Percentiles rank a stretch among this genome's conserved stretches.
phyloP scores from a whole-genome alignment of 2,329 filamentous ascomycete genomes.

The Hypoxylon sp. region DNA sequence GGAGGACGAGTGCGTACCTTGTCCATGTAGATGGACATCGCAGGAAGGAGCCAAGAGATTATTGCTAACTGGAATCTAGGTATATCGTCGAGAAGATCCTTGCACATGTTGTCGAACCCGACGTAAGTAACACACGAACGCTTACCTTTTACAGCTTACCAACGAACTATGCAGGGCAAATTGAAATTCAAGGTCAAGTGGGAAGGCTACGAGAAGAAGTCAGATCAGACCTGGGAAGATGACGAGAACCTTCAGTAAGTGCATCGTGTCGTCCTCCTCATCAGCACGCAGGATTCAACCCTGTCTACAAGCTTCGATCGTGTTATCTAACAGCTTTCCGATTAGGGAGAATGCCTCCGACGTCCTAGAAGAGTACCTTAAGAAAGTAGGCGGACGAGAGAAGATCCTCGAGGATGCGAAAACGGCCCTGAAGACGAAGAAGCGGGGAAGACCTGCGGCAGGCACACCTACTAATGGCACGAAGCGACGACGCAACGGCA shows the following conservation, averaged over 20 bases:
- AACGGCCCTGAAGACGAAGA: conserved; percentile 68
- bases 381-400: conserved; percentile 74
- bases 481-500: conserved; percentile 66
- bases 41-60: neutral
- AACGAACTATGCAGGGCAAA: conserved; percentile 58
- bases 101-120: conserved; percentile 72
- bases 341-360: conserved; percentile 70
- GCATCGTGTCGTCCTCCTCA: conserved; percentile 44
- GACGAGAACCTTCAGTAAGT: conserved; percentile 76
- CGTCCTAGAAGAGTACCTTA: conserved; percentile 76
- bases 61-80: conserved; percentile 58
- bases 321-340: neutral
- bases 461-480: conserved; percentile 57
- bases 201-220: conserved; percentile 80
- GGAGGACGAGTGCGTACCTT: conserved; percentile 50
- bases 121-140: conserved; percentile 58
- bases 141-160: conserved; percentile 18
- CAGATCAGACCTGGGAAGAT: conserved; percentile 84
- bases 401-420: conserved; percentile 67
- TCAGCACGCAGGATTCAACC: neutral
- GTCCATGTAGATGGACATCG: conserved; percentile 11
- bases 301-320: neutral
- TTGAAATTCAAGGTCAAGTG: conserved; percentile 82
- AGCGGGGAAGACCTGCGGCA: conserved; percentile 67
- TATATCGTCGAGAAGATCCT: conserved; percentile 83